A percentile compares a stretch with the other conserved stretches of the same genome.
These are phyloP conservation scores for Ascocoryne sarcoides DNA, from an alignment of 2,329 filamentous ascomycete genomes.

Conservation along the genomic window DNA sequence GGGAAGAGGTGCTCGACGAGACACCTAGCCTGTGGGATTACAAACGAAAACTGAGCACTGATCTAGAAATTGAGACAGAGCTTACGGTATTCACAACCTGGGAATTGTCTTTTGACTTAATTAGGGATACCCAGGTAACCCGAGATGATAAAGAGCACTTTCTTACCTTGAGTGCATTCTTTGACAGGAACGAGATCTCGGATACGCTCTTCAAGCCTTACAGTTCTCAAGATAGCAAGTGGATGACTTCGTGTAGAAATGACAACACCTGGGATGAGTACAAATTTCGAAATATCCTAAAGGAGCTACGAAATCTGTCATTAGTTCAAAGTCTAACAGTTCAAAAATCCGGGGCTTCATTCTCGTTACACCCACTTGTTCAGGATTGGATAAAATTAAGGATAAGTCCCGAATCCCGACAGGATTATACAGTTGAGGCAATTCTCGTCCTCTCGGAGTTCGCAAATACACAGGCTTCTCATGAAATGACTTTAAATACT, in stretches of 20 bases:
- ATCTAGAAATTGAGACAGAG: slow-evolving; percentile 1
- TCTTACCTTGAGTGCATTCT: slow-evolving; percentile 17
- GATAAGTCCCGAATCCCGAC: background rate
- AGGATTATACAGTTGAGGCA: slow-evolving; percentile 1
- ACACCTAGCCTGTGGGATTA: slow-evolving; percentile 12
- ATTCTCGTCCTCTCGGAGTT: background rate
- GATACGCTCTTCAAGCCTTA: slow-evolving; percentile 9
- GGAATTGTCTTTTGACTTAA: slow-evolving; percentile 17
- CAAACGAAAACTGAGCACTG: slow-evolving; percentile 1
- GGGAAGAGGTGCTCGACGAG: slow-evolving; percentile 9
- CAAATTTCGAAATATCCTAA: slow-evolving; percentile 12
- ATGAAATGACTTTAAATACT: slow-evolving; percentile 3
- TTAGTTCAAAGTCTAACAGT: slow-evolving; percentile 12
- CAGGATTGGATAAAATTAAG: slow-evolving; percentile 6
- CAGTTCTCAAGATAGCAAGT: slow-evolving; percentile 1
- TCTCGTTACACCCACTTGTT: slow-evolving; percentile 20
- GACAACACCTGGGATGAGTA: slow-evolving; percentile 15
- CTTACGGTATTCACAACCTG: slow-evolving; percentile 14
- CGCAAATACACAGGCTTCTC: slow-evolving; percentile 1
- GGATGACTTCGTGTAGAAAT: slow-evolving; percentile 5
- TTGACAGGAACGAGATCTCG: slow-evolving; percentile 14
- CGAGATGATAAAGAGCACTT: slow-evolving; percentile 8
- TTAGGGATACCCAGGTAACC: slow-evolving; percentile 7
- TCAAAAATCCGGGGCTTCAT: slow-evolving; percentile 3
- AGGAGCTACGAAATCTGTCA: slow-evolving; percentile 14